phyloP scores from a whole-genome alignment of 2,329 filamentous ascomycete genomes.

The Lecanicillium sp. region DNA sequence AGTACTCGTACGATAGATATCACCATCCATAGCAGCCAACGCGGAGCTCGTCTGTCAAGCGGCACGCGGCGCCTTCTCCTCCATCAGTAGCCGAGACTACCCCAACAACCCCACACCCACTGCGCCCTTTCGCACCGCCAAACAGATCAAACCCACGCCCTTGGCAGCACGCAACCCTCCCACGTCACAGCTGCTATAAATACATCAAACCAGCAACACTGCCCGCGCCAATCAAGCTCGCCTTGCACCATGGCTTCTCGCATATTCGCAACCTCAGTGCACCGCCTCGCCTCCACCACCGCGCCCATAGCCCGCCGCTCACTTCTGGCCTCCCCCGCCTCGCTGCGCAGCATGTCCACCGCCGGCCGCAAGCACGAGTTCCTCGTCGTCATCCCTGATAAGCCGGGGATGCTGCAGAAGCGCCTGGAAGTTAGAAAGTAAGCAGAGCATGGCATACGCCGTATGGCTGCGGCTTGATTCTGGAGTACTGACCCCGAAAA shows the following conservation, averaged over 20 bases:
- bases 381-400: constrained; percentile 62
- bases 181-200: not conserved
- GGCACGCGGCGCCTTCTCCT: too few species aligned
- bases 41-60: too few species aligned
- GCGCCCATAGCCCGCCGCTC: too few species aligned
- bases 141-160: not conserved
- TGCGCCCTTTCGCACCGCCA: too few species aligned
- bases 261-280: not conserved
- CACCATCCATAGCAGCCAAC: too few species aligned
- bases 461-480: not conserved
- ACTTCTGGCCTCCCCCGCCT: not conserved
- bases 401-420: constrained; percentile 51
- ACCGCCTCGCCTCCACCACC: not conserved
- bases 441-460: constrained; percentile 19
- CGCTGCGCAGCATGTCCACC: constrained; percentile 20
- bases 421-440: constrained; percentile 54
- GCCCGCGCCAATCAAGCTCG: too few species aligned
- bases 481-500: not conserved
- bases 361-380: constrained; percentile 47
- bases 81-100: too few species aligned
- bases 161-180: not conserved
- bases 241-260: too few species aligned
- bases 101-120: too few species aligned
- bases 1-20: too few species aligned
- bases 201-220: too few species aligned